Conservation (phyloP, 495 filamentous ascomycete genomes). For the Aspergillus sclerotiicarbonarius region DNA sequence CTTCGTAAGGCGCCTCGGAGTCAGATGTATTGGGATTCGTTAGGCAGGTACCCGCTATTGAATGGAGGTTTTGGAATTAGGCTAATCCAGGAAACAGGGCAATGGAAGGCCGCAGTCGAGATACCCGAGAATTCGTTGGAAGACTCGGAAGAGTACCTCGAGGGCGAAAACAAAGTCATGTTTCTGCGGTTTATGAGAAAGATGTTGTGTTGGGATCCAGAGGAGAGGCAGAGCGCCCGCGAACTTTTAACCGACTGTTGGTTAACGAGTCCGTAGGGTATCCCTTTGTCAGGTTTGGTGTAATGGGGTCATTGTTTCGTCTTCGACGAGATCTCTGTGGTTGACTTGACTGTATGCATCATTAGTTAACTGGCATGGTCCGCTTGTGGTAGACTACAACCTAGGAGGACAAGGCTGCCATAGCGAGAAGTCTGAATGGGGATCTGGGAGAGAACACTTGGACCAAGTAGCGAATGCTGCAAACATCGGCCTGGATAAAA, state of each 20-base stretch:
- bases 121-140: constrained; percentile 20
- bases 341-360: no score
- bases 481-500: no score
- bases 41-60: constrained; percentile 14
- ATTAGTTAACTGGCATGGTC: no score
- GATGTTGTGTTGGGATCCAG: constrained; percentile 35
- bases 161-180: constrained; percentile 23
- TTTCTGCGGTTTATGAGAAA: constrained; percentile 33
- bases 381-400: no score
- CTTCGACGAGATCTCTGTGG: no score
- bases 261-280: constrained; percentile 15
- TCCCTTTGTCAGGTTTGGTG: no score
- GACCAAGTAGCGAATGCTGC: no score
- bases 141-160: constrained; percentile 22
- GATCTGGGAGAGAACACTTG: no score
- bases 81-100: constrained; percentile 14
- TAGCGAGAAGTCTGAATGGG: no score
- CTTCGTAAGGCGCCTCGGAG: constrained; percentile 13
- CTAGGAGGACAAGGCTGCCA: no score
- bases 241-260: constrained; percentile 34
- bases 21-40: constrained; percentile 17
- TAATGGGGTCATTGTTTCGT: no score
- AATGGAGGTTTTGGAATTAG: not conserved
- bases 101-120: constrained; percentile 20
- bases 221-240: constrained; percentile 29